A percentile compares a stretch with the other conserved stretches of the same genome.
Evolutionary conservation across 2,329 filamentous ascomycete species (phyloP).

Genomic region (Venturia pyrina): DNA sequence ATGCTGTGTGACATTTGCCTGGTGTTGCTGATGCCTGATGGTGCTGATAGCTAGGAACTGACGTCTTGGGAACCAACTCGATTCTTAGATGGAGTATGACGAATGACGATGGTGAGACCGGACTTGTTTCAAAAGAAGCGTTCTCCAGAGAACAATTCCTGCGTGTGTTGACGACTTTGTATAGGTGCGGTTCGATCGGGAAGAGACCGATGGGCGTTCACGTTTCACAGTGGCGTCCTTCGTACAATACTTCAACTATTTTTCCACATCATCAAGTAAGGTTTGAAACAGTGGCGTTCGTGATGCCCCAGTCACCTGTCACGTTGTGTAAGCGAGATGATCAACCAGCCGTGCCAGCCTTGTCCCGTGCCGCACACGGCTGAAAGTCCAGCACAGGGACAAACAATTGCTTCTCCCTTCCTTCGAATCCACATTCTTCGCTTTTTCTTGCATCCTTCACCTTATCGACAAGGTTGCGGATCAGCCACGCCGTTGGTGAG

Average conservation of each 20-base stretch:
- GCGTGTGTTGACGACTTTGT: neutral
- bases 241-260: neutral
- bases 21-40: too few species aligned
- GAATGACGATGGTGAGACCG: neutral
- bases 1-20: too few species aligned
- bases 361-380: neutral
- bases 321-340: neutral
- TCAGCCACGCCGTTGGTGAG: slow-evolving; percentile 1
- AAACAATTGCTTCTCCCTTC: neutral
- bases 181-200: neutral
- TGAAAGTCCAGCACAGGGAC: neutral
- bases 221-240: neutral
- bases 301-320: neutral
- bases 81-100: neutral
- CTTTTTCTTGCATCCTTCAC: neutral
- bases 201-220: neutral
- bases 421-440: neutral
- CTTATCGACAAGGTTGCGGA: neutral
- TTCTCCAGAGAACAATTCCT: neutral
- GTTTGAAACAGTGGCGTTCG: slow-evolving; percentile 1
- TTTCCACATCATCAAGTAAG: neutral
- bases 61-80: neutral
- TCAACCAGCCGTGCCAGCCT: neutral
- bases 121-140: neutral
- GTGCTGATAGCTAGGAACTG: neutral